Evolutionary conservation across 257 asterid genomes (phyloP).

Genomic region (Lycium ferocissimum): DNA sequence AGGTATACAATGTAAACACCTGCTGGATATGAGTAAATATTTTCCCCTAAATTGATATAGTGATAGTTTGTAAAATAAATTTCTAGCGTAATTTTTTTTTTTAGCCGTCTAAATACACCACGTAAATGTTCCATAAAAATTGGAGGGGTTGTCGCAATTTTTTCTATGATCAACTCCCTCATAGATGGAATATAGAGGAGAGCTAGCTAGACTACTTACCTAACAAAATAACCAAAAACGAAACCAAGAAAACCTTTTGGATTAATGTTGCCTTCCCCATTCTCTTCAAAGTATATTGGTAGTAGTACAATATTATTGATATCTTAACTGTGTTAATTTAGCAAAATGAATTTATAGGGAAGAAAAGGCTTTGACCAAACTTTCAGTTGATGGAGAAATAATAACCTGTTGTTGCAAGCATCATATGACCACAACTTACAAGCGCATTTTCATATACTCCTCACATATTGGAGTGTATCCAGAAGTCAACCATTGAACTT

Average conservation of each 20-base stretch:
- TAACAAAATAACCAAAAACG: neutral
- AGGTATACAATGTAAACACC: neutral
- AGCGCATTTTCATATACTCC: neutral
- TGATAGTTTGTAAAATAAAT: too few species aligned
- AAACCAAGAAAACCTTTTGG: neutral
- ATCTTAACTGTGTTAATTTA: neutral
- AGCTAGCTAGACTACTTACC: neutral
- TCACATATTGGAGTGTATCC: neutral
- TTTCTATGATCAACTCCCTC: neutral
- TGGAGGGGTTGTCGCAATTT: neutral
- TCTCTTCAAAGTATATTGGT: neutral
- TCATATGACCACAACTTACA: neutral
- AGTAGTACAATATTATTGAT: neutral
- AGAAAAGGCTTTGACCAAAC: slow-evolving; percentile 11
- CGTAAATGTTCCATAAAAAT: neutral
- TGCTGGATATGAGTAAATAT: too few species aligned
- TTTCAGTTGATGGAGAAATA: neutral
- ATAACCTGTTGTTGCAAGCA: neutral
- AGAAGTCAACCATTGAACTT: neutral
- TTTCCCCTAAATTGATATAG: too few species aligned
- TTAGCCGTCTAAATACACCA: too few species aligned
- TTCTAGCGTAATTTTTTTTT: too few species aligned
- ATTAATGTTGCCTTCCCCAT: slow-evolving; percentile 19
- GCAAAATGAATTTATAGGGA: neutral
- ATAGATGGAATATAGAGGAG: neutral